Evolutionary conservation across 108 stramenopile genomes (phyloP), one percentile per base, ranked within the genome.

Genomic region (Cyclostephanos invisitatus): DNA sequence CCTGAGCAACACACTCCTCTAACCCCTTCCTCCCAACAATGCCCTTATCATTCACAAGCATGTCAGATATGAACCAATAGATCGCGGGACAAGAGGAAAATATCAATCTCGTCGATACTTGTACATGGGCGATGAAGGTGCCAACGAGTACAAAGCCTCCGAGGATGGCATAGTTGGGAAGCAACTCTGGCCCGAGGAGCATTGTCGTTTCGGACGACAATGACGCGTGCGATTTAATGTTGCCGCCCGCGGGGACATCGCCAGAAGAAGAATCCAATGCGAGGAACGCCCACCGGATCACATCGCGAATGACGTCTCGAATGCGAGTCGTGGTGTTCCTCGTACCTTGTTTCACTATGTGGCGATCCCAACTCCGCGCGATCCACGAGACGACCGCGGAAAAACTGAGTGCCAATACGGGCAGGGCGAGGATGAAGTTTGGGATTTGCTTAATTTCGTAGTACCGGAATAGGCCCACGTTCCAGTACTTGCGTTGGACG

Each of bases 401-500:
- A 24, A 53, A 44, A 62, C 87, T 78, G 18, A 89, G 42, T 2
- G 65, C 7, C 25, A 92, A 55, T 25, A 92, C 78, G 2, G 94
- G 94, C 49, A 76, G 44, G 0, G 94, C 94, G 57, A 95, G 74
- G 17, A 92, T 47, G 67, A 92, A 92, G 61, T 95, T 95, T 28
- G 94, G 94, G 38, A 92, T 79, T 71, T 95, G 91, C 66, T 88
- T 89, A 64, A 75, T 29, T 62, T 89, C 77, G 59, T 80, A 95
- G 77, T 95, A 95, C 17, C 80, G 82, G 38, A 95, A 77, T 7
- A 90, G 77, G 7, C 94, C 94, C 6, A 95, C 91, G 76, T 95
- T 92, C 94, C 94, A 95, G 63, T 95, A 87, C 68, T 87, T 81
- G 44, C 74, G 65, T 78, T 95, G 94, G 15, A 90, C 85, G 73